Evolutionary conservation across 2,329 filamentous ascomycete species (phyloP).

Genomic region (Colletotrichum coccodes): DNA sequence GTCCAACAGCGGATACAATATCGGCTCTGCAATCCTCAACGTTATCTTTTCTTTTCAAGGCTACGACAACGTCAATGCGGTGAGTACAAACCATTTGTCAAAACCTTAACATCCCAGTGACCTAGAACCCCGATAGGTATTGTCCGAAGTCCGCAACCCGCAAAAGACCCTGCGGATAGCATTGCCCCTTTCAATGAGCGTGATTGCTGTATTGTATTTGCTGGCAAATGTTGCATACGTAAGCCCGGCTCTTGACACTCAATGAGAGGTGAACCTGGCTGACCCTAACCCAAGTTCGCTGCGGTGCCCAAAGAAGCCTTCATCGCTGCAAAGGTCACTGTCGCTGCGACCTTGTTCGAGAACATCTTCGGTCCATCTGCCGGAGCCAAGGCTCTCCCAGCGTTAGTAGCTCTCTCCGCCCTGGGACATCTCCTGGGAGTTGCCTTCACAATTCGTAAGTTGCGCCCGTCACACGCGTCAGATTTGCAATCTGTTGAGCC

Average conservation of each 20-base stretch:
- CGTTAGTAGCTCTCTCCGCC: conserved; percentile 19
- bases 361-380: conserved; percentile 25
- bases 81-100: background rate
- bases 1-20: conserved; percentile 26
- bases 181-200: conserved; percentile 22
- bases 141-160: conserved; percentile 31
- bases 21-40: conserved; percentile 24
- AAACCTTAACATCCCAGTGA: background rate
- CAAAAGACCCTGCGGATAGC: conserved; percentile 23
- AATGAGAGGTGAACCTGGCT: background rate
- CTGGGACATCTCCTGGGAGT: conserved; percentile 27
- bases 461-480: background rate
- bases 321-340: conserved; percentile 30
- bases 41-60: conserved; percentile 30
- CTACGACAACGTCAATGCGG: conserved; percentile 29
- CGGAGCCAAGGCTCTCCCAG: conserved; percentile 21
- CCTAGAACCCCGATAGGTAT: background rate
- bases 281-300: background rate
- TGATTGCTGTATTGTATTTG: conserved; percentile 22
- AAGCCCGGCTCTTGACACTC: background rate
- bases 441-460: conserved; percentile 27
- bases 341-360: conserved; percentile 27
- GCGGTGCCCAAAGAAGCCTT: conserved; percentile 29
- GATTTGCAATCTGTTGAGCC: background rate
- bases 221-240: conserved; percentile 27